Evolutionary conservation across 345 rosid genomes (phyloP), one percentile per base, ranked within the genome.

Genomic region (Sonneratia caseolaris): DNA sequence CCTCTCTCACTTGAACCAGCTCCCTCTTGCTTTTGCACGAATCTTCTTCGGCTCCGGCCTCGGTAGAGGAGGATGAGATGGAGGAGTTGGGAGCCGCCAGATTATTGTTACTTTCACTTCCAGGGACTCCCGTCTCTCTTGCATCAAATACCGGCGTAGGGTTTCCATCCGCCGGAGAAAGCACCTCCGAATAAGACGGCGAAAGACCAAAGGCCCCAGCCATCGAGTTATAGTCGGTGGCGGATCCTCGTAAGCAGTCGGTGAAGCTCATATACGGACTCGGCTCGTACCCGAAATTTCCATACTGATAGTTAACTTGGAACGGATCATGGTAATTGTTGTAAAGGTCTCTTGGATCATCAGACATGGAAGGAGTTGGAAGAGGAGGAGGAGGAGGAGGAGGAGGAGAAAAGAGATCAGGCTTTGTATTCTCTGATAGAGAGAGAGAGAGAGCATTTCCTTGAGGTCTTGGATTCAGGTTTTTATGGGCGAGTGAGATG

Each of bases 41-140:
- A 72, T 84, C 89, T 64, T 87, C 88, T 16, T 87, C 92, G 21
- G 77, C 85, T 59, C 83, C 87, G 37, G 88, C 93, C 56, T 89
- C 94, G 56, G 79, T 84, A 14, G 90, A 83, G 68, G 87, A 87
- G 45, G 88, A 89, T 71, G 92, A 89, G 73, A 87, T 72, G 11
- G 84, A 82, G 57, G 90, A 89, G 77, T 79, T 89, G 48, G 82
- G 81, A 49, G 86, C 75, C 7, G 66, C 76, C 53, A 73, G 66
- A 55, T 76, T 75, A 72, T 82, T 83, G 66, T 74, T 73, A 36
- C 68, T 71, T 48, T 72, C 75, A 47, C 79, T 70, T n/a, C 75
- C 73, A 6, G 64, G 64, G 42, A 76, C 76, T 4, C 77, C 69
- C 55, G 70, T 75, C 35, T 74, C 70, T 12, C 27, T 82, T 19